phyloP scores from a whole-genome alignment of 2,329 filamentous ascomycete genomes.

The Ophioceras dolichostomum region DNA sequence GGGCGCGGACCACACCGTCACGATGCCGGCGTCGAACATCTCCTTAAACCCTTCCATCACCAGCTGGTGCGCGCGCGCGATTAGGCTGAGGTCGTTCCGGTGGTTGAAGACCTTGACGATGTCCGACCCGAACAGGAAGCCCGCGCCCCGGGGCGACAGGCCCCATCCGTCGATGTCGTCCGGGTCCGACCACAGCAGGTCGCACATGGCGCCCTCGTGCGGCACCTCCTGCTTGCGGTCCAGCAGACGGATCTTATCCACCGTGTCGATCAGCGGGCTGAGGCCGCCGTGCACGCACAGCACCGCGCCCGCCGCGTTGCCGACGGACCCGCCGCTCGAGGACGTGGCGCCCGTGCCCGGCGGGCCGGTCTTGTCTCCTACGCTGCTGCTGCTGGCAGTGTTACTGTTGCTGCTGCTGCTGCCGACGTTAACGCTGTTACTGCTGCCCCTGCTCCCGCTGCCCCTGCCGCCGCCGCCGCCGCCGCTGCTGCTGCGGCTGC shows the following conservation, averaged over 20 bases:
- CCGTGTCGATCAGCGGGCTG: slow-evolving; percentile 79
- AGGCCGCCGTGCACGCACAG: slow-evolving; percentile 93
- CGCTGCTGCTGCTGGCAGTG: slow-evolving; percentile 8
- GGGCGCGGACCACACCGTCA: slow-evolving; percentile 96
- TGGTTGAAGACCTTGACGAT: slow-evolving; percentile 97
- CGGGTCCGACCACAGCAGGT: slow-evolving; percentile 93
- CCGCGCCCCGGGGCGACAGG: slow-evolving; percentile 82
- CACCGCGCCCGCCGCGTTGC: slow-evolving; percentile 68
- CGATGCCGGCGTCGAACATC: slow-evolving; percentile 93
- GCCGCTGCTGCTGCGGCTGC: slow-evolving; percentile 7
- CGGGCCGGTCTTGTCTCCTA: slow-evolving; percentile 36
- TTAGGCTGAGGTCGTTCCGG: slow-evolving; percentile 80
- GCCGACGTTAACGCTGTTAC: slow-evolving; percentile 4
- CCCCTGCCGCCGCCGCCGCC: slow-evolving; percentile 10
- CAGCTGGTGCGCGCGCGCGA: slow-evolving; percentile 89
- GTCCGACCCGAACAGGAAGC: slow-evolving; percentile 89
- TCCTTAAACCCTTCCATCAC: slow-evolving; percentile 99
- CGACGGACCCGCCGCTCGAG: slow-evolving; percentile 48
- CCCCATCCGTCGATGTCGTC: slow-evolving; percentile 98
- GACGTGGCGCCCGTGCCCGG: slow-evolving; percentile 71
- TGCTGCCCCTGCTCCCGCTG: slow-evolving; percentile 8
- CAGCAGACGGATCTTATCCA: slow-evolving; percentile 90
- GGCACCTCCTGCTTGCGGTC: slow-evolving; percentile 98
- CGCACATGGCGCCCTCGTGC: slow-evolving; percentile 98
- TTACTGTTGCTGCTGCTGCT: slow-evolving; percentile 9